A percentile compares a stretch with the other conserved stretches of the same genome.
These are phyloP conservation scores for Neofusicoccum umdonicola DNA, from an alignment of 2,329 filamentous ascomycete species.

Conservation along the genomic window DNA sequence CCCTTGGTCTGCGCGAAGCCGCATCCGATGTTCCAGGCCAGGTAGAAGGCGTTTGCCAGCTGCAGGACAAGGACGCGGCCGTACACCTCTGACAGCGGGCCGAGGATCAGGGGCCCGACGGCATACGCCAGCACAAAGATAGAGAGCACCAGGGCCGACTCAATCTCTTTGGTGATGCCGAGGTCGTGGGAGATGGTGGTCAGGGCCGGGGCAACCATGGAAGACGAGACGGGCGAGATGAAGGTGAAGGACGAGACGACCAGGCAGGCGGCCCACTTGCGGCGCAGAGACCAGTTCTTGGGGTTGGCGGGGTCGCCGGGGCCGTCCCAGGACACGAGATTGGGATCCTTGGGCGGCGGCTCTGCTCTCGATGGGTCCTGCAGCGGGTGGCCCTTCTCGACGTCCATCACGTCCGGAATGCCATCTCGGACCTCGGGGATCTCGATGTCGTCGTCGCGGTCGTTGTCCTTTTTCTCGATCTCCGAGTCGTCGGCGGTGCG, in stretches of 20 bases:
- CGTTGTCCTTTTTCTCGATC: conserved; percentile 21
- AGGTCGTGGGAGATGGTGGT: conserved; percentile 31
- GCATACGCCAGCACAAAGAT: conserved; percentile 39
- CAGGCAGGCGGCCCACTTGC: conserved; percentile 47
- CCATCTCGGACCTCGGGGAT: conserved; percentile 30
- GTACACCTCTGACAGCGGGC: conserved; percentile 36
- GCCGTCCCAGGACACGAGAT: conserved; percentile 44
- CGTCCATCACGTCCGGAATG: conserved; percentile 31
- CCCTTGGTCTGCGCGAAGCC: conserved; percentile 37
- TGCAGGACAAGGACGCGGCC: conserved; percentile 35
- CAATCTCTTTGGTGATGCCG: conserved; percentile 29
- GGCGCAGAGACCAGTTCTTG: conserved; percentile 45
- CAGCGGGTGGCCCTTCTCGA: conserved; percentile 24
- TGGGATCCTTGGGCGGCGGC: conserved; percentile 30
- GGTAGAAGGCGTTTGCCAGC: conserved; percentile 33
- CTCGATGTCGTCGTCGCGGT: conserved; percentile 17
- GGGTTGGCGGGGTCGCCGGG: conserved; percentile 47
- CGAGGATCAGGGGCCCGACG: conserved; percentile 36
- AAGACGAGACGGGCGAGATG: conserved; percentile 38
- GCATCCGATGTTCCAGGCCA: conserved; percentile 40
- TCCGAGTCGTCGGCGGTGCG: conserved; percentile 20
- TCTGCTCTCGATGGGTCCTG: conserved; percentile 30
- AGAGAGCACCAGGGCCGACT: conserved; percentile 32
- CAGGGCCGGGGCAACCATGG: conserved; percentile 38
- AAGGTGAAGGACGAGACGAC: conserved; percentile 43